A percentile compares a stretch with the other conserved stretches of the same genome.
These are phyloP conservation scores for Lonicera japonica DNA, from an alignment of 129 eudicot genomes.

Conservation along the genomic window DNA sequence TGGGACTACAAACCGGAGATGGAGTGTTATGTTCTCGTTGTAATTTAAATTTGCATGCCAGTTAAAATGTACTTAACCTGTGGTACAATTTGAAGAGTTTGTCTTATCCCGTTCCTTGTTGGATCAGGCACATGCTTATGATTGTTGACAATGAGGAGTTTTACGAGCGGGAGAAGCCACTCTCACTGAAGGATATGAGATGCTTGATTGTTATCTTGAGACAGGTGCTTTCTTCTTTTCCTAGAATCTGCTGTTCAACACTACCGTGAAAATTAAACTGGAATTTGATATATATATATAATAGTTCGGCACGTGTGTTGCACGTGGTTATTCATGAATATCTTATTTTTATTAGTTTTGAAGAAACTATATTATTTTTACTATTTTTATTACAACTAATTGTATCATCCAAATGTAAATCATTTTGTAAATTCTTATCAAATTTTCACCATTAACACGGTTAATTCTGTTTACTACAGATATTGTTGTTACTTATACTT, in stretches of 20 bases:
- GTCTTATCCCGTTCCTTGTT: constrained; percentile 10
- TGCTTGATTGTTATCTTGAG: constrained; percentile 70
- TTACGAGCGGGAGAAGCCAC: constrained; percentile 90
- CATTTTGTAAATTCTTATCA: too few species aligned
- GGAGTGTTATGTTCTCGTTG: not conserved
- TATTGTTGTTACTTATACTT: too few species aligned
- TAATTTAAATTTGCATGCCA: constrained; percentile 3
- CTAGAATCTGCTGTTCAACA: constrained; percentile 2
- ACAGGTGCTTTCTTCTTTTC: constrained; percentile 49
- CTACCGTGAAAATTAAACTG: not conserved
- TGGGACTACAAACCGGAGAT: too few species aligned
- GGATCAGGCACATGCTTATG: constrained; percentile 90
- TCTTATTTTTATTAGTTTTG: too few species aligned
- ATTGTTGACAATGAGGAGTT: constrained; percentile 96
- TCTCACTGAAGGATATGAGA: constrained; percentile 78
- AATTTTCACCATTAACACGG: too few species aligned
- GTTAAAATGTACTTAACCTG: not conserved
- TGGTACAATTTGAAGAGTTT: constrained; percentile 11
- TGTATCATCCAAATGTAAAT: too few species aligned
- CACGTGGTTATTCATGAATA: too few species aligned
- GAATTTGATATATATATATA: too few species aligned
- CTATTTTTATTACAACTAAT: too few species aligned
- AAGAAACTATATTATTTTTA: too few species aligned
- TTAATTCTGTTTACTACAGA: too few species aligned
- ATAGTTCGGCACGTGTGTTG: too few species aligned